A percentile compares a stretch with the other conserved stretches of the same genome.
These are phyloP conservation scores for Vaucheria bursata DNA, from an alignment of 352 stramenopile species.

Conservation along the genomic window DNA sequence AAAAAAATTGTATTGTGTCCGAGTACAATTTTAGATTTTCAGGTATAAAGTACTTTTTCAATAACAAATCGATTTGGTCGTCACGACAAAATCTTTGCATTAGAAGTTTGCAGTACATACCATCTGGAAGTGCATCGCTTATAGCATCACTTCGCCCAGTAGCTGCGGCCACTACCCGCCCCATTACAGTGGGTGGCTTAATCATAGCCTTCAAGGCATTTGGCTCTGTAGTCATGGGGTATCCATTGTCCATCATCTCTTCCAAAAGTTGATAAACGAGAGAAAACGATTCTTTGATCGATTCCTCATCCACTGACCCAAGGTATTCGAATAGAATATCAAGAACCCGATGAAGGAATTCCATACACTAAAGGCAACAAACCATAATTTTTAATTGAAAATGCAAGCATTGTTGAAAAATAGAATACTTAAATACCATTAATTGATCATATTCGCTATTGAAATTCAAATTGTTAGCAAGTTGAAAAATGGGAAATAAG, in stretches of 20 bases:
- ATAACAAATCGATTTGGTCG: too few relatives aligned
- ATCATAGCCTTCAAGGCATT: constrained; percentile 96
- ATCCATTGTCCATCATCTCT: constrained; percentile 96
- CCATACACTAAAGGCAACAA: constrained; percentile 65
- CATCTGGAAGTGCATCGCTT: constrained; percentile 41
- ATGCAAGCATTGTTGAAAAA: background rate
- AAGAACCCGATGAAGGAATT: constrained; percentile 90
- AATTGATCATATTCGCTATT: background rate
- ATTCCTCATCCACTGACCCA: constrained; percentile 81
- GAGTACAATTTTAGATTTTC: too few relatives aligned
- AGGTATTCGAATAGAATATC: constrained; percentile 95
- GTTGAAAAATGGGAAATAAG: too few relatives aligned
- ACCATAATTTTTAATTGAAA: background rate
- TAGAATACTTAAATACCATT: too few relatives aligned
- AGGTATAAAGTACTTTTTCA: too few relatives aligned
- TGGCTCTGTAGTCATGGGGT: constrained; percentile 89
- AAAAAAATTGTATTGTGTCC: too few relatives aligned
- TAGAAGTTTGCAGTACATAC: background rate
- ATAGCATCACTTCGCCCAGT: constrained; percentile 10
- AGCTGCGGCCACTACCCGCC: constrained; percentile 71
- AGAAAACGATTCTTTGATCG: constrained; percentile 94
- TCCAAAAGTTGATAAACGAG: constrained; percentile 70
- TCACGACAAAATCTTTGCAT: too few relatives aligned
- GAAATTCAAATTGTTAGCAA: background rate
- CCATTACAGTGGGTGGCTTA: constrained; percentile 80